Evolutionary conservation across 306 rosid species (phyloP).

Genomic region (Gastrolobium bilobum): DNA sequence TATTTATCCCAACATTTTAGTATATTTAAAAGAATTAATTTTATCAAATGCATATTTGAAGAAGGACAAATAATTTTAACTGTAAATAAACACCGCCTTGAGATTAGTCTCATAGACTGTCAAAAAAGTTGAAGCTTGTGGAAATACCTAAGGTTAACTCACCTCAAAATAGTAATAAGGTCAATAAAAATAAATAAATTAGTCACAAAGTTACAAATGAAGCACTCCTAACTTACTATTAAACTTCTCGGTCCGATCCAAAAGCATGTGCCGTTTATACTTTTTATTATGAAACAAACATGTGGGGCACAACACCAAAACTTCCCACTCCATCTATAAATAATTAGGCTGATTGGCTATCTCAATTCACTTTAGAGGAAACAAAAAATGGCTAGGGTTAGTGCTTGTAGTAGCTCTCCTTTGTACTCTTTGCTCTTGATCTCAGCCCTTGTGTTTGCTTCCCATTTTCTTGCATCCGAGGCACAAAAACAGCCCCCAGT

Average conservation of each 20-base stretch:
- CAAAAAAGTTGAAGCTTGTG: no score
- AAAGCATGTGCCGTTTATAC: background rate
- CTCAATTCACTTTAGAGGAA: constrained; percentile 29
- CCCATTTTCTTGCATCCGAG: constrained; percentile 22
- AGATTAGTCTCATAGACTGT: no score
- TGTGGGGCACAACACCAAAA: background rate
- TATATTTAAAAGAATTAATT: no score
- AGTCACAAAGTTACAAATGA: no score
- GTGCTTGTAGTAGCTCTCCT: background rate
- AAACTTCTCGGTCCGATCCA: background rate
- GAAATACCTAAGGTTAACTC: no score
- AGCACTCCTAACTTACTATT: no score
- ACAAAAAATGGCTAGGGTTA: constrained; percentile 41
- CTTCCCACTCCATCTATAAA: constrained; percentile 42
- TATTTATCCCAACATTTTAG: no score
- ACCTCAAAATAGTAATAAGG: no score
- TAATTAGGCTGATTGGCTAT: background rate
- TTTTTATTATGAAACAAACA: background rate
- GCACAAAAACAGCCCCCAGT: constrained; percentile 34
- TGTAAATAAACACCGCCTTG: no score
- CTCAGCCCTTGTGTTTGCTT: constrained; percentile 39
- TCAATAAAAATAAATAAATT: no score
- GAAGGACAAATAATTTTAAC: no score
- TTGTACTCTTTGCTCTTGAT: constrained; percentile 32
- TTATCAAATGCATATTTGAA: no score